These are phyloP conservation scores for Annulohypoxylon stygium DNA, from an alignment of 495 filamentous ascomycete genomes.

Conservation along the genomic window DNA sequence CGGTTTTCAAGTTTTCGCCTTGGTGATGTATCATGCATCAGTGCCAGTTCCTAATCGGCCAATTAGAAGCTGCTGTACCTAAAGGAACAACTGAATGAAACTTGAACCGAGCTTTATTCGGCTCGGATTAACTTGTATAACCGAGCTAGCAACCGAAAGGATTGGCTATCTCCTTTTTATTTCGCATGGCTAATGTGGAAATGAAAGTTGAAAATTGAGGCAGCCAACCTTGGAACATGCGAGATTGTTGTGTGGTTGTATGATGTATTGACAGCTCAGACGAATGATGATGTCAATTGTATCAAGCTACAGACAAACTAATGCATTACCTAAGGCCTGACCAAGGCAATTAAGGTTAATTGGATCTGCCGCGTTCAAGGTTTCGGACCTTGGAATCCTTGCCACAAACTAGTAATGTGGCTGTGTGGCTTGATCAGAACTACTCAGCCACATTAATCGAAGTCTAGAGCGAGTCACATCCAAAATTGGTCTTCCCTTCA, in stretches of 20 bases:
- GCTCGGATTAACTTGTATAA: conserved; percentile 17
- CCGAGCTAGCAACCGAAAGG: conserved; percentile 6
- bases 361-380: conserved; percentile 16
- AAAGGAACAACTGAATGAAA: background rate
- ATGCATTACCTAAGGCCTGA: conserved; percentile 25
- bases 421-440: background rate
- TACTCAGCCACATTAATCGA: conserved; percentile 9
- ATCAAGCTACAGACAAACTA: conserved; percentile 17
- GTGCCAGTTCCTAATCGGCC: background rate
- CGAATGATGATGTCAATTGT: conserved; percentile 41
- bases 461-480: background rate
- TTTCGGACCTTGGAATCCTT: conserved; percentile 16
- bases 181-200: conserved; percentile 12
- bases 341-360: conserved; percentile 26
- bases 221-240: conserved; percentile 16
- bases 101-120: conserved; percentile 1
- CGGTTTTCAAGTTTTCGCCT: conserved; percentile 44
- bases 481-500: too few relatives aligned
- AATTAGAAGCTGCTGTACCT: conserved; percentile 2
- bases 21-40: conserved; percentile 25
- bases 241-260: conserved; percentile 5
- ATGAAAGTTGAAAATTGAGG: conserved; percentile 10
- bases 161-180: background rate
- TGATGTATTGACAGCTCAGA: conserved; percentile 26
- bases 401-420: background rate